Conservation (phyloP, 2,329 filamentous ascomycete genomes). For the Monosporascus sp. region DNA sequence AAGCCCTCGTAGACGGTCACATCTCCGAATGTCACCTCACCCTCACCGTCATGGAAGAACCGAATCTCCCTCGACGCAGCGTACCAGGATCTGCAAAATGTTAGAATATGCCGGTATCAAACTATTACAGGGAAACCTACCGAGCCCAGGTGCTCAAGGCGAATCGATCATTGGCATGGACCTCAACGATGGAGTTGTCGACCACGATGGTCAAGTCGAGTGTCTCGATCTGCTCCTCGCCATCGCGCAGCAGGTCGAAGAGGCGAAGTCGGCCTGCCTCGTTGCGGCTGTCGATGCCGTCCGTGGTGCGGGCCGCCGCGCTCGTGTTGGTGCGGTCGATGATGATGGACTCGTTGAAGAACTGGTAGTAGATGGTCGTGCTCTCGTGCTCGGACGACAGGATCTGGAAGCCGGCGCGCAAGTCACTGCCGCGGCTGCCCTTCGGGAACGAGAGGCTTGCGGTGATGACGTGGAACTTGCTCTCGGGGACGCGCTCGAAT, state of each 20-base stretch:
- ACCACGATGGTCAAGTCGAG: slow-evolving; percentile 36
- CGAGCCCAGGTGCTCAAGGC: slow-evolving; percentile 37
- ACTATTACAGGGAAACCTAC: slow-evolving; percentile 20
- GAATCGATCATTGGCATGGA: slow-evolving; percentile 37
- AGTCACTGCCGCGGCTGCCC: slow-evolving; percentile 25
- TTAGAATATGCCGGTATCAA: slow-evolving; percentile 12
- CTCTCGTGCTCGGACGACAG: slow-evolving; percentile 33
- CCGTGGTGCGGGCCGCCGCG: slow-evolving; percentile 32
- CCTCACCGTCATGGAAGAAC: slow-evolving; percentile 30
- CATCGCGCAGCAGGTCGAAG: slow-evolving; percentile 31
- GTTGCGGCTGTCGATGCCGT: slow-evolving; percentile 31
- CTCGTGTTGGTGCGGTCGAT: slow-evolving; percentile 36
- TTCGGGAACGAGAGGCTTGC: slow-evolving; percentile 31
- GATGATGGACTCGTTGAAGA: slow-evolving; percentile 37
- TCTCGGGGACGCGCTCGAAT: slow-evolving; percentile 14
- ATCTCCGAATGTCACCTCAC: slow-evolving; percentile 25
- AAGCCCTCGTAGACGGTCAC: slow-evolving; percentile 31
- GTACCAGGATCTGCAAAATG: slow-evolving; percentile 29
- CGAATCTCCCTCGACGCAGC: slow-evolving; percentile 26
- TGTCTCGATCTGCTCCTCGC: slow-evolving; percentile 27
- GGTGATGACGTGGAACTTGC: slow-evolving; percentile 35
- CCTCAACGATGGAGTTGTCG: slow-evolving; percentile 32
- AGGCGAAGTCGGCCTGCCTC: slow-evolving; percentile 34
- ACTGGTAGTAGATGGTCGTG: slow-evolving; percentile 39
- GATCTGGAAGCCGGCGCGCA: slow-evolving; percentile 37